Conservation (phyloP, 768 basidiomycete genomes). For the Mycena pura region DNA sequence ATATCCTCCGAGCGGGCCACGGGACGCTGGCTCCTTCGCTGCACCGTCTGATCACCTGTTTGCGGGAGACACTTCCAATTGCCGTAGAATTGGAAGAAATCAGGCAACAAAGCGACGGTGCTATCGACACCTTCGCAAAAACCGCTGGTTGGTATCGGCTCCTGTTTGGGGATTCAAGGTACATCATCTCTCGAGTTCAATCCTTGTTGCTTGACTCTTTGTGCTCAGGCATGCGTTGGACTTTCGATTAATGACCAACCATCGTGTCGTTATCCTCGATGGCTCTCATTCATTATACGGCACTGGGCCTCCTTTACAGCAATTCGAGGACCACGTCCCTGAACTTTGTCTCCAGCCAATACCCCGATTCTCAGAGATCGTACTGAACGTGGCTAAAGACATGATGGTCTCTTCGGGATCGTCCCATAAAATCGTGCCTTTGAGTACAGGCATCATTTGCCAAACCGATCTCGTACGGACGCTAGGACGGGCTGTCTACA, state of each 20-base stretch:
- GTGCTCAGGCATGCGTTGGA: conserved; percentile 73
- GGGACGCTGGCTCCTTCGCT: conserved; percentile 70
- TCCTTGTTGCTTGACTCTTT: conserved; percentile 7
- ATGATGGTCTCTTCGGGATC: conserved; percentile 38
- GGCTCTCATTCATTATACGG: conserved; percentile 67
- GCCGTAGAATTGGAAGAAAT: conserved; percentile 73
- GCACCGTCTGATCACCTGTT: conserved; percentile 67
- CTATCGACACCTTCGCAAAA: conserved; percentile 75
- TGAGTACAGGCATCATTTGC: conserved; percentile 72
- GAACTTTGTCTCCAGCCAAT: conserved; percentile 61
- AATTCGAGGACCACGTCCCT: conserved; percentile 17
- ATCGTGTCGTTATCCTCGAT: conserved; percentile 76
- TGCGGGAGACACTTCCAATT: conserved; percentile 81
- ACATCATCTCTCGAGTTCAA: conserved; percentile 21
- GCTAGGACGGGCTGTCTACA: conserved; percentile 57
- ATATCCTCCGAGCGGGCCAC: conserved; percentile 69
- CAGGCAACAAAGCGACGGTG: conserved; percentile 40
- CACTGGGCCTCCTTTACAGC: conserved; percentile 13
- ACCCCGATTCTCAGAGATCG: conserved; percentile 60
- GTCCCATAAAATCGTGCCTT: conserved; percentile 54
- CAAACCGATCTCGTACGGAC: conserved; percentile 52
- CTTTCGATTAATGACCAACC: conserved; percentile 73
- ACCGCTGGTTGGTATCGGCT: conserved; percentile 84
- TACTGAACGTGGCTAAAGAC: conserved; percentile 55
- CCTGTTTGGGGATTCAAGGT: conserved; percentile 74